phyloP scores from a whole-genome alignment of 2,329 filamentous ascomycete species.

The Neonectria coccinea region DNA sequence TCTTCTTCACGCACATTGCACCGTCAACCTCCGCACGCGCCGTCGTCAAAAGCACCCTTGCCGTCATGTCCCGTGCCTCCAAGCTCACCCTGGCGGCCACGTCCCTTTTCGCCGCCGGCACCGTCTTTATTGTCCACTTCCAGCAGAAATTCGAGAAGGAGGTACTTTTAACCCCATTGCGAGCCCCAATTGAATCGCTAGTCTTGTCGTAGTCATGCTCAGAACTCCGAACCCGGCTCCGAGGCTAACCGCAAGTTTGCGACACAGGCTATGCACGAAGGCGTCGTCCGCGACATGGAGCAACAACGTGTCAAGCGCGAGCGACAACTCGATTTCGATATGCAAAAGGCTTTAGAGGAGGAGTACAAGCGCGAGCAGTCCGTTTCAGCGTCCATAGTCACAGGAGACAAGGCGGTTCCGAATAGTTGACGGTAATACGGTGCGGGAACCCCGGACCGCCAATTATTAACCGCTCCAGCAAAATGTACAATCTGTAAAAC shows the following conservation, averaged over 20 bases:
- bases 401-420: slow-evolving; percentile 39
- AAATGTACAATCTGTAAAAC: slow-evolving; percentile 14
- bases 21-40: not conserved
- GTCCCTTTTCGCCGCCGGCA: slow-evolving; percentile 78
- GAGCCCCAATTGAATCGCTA: slow-evolving; percentile 1
- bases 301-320: slow-evolving; percentile 91
- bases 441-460: not conserved
- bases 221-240: not conserved
- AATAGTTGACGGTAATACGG: slow-evolving; percentile 39
- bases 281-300: slow-evolving; percentile 94
- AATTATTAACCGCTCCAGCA: not conserved
- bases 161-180: slow-evolving; percentile 62
- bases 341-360: slow-evolving; percentile 85
- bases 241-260: slow-evolving; percentile 23
- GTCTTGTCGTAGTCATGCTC: not conserved
- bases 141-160: slow-evolving; percentile 86
- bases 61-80: slow-evolving; percentile 93
- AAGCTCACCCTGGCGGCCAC: slow-evolving; percentile 87
- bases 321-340: slow-evolving; percentile 92
- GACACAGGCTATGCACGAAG: slow-evolving; percentile 89
- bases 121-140: slow-evolving; percentile 89
- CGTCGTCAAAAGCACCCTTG: not conserved
- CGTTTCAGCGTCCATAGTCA: slow-evolving; percentile 64
- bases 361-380: slow-evolving; percentile 92
- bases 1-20: not conserved